These are phyloP conservation scores for Chaetomiaceae sp. DNA, from an alignment of 2,329 filamentous ascomycete species.

Conservation along the genomic window DNA sequence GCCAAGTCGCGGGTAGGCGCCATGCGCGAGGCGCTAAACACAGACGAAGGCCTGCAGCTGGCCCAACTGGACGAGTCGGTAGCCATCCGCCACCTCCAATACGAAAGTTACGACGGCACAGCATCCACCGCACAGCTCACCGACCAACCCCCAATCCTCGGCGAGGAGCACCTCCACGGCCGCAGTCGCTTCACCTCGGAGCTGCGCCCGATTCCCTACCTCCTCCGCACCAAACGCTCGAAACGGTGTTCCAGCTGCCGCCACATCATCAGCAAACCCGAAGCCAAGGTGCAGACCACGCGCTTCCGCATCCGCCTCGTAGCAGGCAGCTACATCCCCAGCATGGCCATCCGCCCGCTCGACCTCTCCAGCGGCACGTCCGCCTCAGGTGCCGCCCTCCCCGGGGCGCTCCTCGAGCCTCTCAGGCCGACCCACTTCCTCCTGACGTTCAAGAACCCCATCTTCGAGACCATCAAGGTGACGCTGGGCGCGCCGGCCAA, in stretches of 20 bases:
- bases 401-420: conserved; percentile 39
- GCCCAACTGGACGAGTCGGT: conserved; percentile 57
- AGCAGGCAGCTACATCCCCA: conserved; percentile 82
- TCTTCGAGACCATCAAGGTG: conserved; percentile 86
- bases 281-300: conserved; percentile 81
- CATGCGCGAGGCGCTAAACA: conserved; percentile 73
- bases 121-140: conserved; percentile 45
- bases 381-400: conserved; percentile 26
- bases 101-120: conserved; percentile 60
- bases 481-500: conserved; percentile 78
- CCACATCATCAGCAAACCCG: conserved; percentile 92
- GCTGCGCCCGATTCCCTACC: conserved; percentile 73
- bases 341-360: conserved; percentile 66
- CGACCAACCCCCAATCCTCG: conserved; percentile 36
- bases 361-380: conserved; percentile 27
- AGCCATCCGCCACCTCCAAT: conserved; percentile 55
- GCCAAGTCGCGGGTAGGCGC: conserved; percentile 61
- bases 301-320: conserved; percentile 91
- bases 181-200: conserved; percentile 61
- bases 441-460: conserved; percentile 85
- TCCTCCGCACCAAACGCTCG: conserved; percentile 85
- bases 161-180: conserved; percentile 43
- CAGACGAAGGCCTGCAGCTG: conserved; percentile 66
- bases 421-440: conserved; percentile 70
- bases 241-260: conserved; percentile 91